Base-by-base conservation (phyloP, 768 basidiomycete species). In the Suillus spraguei region DNA sequence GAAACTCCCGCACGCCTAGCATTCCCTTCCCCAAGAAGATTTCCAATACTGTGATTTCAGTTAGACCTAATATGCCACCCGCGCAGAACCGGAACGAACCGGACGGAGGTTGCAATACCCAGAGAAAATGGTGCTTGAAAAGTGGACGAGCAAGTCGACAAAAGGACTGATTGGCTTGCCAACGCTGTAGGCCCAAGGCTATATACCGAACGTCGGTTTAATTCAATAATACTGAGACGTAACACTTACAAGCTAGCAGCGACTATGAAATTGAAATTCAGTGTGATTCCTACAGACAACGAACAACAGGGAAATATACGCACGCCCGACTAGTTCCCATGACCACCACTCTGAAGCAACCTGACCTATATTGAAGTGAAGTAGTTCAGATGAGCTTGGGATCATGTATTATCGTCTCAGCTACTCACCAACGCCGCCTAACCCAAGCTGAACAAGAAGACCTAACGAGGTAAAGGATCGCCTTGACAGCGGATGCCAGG, bases 281-380 rank as follows among this genome's bases (percentile, higher is more conserved):
- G 64, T 42, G 13, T 44, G 14, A 33, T 33, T 46, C 22, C 22
- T 56, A 7, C 16, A 10, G 9, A 39, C 14, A 38, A 54, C 13
- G 22, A 2, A 32, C 6, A 47, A 60, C 11, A 62, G 2, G 54
- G 7, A 59, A 53, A 53, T 17, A 4, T 35, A 71, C 73, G 13
- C 39, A 74, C 73, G 77, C 36, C 87, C 89, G 49, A 94, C 80
- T 3, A 94, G 82, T 74, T 97, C 95, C 97, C 96, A 97, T 38
- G 91, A 90, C 95, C 96, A 98, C 96, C 96, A 98, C 75, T 97
- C 96, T 1, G 87, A 87, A 2, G 90, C 93, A 2, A 88, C 88
- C 74, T 94, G 94, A 3, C 88, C 87, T 82, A 65, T 47, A 38
- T 28, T 33, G 11, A 32, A 16, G n/a, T 14, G 5, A 3, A 49